phyloP scores from a whole-genome alignment of 257 asterid species.

The Ophiorrhiza pumila region DNA sequence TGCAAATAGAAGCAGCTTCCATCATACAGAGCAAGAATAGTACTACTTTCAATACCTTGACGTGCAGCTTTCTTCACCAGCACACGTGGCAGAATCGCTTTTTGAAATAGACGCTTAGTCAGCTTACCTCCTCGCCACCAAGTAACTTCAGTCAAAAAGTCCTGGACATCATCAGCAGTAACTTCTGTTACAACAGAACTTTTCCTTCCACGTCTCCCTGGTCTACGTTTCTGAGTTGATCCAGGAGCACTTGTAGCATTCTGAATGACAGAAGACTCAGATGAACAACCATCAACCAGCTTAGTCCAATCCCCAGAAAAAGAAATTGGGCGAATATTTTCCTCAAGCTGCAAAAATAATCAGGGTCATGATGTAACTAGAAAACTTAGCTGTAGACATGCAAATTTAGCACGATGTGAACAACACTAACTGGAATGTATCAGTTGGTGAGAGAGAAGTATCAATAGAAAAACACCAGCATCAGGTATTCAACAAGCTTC shows the following conservation, averaged over 20 bases:
- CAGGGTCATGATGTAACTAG: slow-evolving; percentile 20
- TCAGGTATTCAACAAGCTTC: neutral
- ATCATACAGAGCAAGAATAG: slow-evolving; percentile 17
- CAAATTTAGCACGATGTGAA: neutral
- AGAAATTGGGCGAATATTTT: slow-evolving; percentile 61
- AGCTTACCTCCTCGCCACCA: slow-evolving; percentile 80
- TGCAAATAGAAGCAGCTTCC: neutral
- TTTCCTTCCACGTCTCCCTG: slow-evolving; percentile 80
- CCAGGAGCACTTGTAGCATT: slow-evolving; percentile 44
- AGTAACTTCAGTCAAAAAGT: slow-evolving; percentile 38
- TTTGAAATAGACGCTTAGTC: slow-evolving; percentile 49
- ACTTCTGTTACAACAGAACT: slow-evolving; percentile 39
- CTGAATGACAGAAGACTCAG: slow-evolving; percentile 45
- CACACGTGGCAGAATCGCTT: slow-evolving; percentile 52
- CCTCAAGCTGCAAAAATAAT: slow-evolving; percentile 60
- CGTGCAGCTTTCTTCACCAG: slow-evolving; percentile 56
- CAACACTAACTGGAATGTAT: neutral
- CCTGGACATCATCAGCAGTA: slow-evolving; percentile 40
- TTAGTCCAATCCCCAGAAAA: slow-evolving; percentile 75
- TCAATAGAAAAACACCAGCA: neutral
- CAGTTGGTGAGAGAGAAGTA: neutral
- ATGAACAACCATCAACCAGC: slow-evolving; percentile 51
- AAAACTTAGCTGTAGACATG: neutral
- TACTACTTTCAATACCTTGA: slow-evolving; percentile 45
- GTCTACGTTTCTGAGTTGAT: slow-evolving; percentile 65